Conservation (phyloP, 148 eudicot species). For the Vaccinium vitisidaea region DNA sequence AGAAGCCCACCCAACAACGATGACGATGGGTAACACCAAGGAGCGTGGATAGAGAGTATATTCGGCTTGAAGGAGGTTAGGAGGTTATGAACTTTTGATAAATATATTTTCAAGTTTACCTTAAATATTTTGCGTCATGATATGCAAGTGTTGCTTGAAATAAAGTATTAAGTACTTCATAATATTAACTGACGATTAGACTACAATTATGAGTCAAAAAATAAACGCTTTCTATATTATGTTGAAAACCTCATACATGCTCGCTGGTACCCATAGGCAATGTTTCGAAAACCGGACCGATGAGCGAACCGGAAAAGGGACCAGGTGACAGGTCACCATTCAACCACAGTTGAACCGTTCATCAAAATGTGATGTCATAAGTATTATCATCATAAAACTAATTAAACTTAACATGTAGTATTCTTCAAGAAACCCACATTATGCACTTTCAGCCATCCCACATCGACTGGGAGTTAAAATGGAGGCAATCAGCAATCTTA, state of each 20-base stretch:
- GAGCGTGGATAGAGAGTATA: not conserved
- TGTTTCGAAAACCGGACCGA: too few relatives aligned
- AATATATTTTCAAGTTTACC: not conserved
- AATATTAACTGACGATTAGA: not conserved
- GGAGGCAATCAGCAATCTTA: too few relatives aligned
- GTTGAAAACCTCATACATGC: not conserved
- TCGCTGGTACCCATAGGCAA: not conserved
- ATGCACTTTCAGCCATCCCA: too few relatives aligned
- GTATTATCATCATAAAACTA: too few relatives aligned
- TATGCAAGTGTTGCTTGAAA: not conserved
- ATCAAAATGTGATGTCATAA: too few relatives aligned
- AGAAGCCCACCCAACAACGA: not conserved
- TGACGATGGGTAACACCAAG: not conserved
- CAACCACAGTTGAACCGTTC: too few relatives aligned
- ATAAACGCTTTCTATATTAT: not conserved
- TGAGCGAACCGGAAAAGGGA: too few relatives aligned
- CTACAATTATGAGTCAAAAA: not conserved
- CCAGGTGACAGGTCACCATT: too few relatives aligned
- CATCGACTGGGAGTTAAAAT: too few relatives aligned
- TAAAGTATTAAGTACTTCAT: not conserved
- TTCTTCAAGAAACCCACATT: too few relatives aligned
- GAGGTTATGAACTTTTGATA: not conserved
- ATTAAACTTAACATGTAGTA: too few relatives aligned
- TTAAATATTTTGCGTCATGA: not conserved
- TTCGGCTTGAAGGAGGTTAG: not conserved